Conservation (phyloP, 2,329 filamentous ascomycete species). For the Stachybotrys chlorohalonatus region DNA sequence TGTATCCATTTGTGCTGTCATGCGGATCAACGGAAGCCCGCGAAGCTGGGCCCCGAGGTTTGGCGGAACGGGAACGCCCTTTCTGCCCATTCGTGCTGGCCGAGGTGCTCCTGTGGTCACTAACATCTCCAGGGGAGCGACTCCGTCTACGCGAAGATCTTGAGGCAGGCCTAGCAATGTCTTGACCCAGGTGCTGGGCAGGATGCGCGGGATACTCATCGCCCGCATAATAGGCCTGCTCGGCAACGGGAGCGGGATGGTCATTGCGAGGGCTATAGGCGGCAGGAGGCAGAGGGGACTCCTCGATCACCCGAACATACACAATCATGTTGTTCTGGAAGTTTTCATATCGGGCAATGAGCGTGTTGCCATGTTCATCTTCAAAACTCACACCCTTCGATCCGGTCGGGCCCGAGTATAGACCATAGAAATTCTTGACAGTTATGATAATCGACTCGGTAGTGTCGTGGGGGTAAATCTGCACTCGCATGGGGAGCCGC, state of each 20-base stretch:
- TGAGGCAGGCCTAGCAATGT: slow-evolving; percentile 59
- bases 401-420: slow-evolving; percentile 66
- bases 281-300: slow-evolving; percentile 34
- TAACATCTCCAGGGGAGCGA: slow-evolving; percentile 59
- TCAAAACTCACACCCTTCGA: slow-evolving; percentile 89
- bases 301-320: slow-evolving; percentile 77
- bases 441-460: slow-evolving; percentile 97
- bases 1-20: slow-evolving; percentile 68
- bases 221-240: slow-evolving; percentile 47
- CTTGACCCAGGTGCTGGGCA: slow-evolving; percentile 44
- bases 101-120: slow-evolving; percentile 70
- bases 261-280: slow-evolving; percentile 43
- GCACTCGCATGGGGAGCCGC: slow-evolving; percentile 74
- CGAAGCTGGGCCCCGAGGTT: slow-evolving; percentile 47
- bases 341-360: slow-evolving; percentile 96
- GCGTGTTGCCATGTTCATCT: slow-evolving; percentile 76
- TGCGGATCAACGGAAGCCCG: slow-evolving; percentile 48
- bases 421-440: slow-evolving; percentile 97
- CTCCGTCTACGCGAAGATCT: slow-evolving; percentile 68
- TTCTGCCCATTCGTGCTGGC: slow-evolving; percentile 55
- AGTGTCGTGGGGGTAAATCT: slow-evolving; percentile 91
- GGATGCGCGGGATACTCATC: slow-evolving; percentile 36
- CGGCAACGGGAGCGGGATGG: slow-evolving; percentile 41
- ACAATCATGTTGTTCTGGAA: slow-evolving; percentile 87
- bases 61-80: slow-evolving; percentile 58